A percentile compares a stretch with the other conserved stretches of the same genome.
Conservation (phyloP, 306 rosid species). For the Ochetophila trinervis region DNA sequence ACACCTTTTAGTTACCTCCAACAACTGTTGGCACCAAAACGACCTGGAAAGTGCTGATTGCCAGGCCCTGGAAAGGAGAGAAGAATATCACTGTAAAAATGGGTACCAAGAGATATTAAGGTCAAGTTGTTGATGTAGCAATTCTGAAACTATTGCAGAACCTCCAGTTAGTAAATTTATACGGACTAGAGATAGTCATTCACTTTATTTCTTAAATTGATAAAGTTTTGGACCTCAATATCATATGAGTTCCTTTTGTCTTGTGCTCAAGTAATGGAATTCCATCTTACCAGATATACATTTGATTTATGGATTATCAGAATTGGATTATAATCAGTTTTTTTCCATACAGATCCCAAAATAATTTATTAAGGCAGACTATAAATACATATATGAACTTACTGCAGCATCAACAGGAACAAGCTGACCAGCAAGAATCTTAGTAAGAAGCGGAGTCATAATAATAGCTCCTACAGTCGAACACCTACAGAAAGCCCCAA, state of each 20-base stretch:
- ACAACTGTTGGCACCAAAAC: conserved; percentile 81
- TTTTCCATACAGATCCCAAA: not conserved
- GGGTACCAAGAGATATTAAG: conserved; percentile 17
- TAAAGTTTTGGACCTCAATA: conserved; percentile 3
- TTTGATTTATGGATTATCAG: not conserved
- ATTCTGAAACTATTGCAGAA: not conserved
- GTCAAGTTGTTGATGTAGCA: conserved; percentile 7
- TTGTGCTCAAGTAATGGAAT: not conserved
- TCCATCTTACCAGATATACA: conserved; percentile 1
- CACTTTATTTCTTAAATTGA: not conserved
- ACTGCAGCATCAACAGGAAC: conserved; percentile 96
- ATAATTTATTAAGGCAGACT: not conserved
- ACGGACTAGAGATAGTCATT: conserved; percentile 9
- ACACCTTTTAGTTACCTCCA: conserved; percentile 70
- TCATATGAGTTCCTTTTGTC: not conserved
- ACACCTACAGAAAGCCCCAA: conserved; percentile 51
- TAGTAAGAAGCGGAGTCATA: conserved; percentile 93
- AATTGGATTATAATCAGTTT: not conserved
- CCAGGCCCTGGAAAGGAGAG: conserved; percentile 63
- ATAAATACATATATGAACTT: conserved; percentile 36
- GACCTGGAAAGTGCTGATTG: conserved; percentile 94
- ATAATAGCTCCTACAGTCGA: conserved; percentile 87
- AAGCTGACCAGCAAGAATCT: conserved; percentile 91
- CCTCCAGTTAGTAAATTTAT: not conserved
- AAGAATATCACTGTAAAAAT: conserved; percentile 12